Evolutionary conservation across 2,329 filamentous ascomycete genomes (phyloP).

Genomic region (Myriosclerotinia curreyana): DNA sequence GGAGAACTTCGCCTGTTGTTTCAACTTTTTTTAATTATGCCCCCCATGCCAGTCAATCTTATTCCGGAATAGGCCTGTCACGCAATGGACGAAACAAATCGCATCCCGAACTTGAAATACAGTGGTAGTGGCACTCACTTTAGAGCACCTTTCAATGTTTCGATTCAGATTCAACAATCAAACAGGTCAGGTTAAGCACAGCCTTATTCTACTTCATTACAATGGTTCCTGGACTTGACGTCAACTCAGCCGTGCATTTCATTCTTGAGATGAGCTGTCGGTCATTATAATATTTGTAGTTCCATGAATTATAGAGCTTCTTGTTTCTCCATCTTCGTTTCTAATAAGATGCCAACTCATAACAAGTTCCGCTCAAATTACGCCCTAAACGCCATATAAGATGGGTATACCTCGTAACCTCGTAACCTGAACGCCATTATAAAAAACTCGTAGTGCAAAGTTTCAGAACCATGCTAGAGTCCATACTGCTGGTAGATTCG

Average conservation of each 20-base stretch:
- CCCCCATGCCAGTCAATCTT: neutral
- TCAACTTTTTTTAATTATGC: neutral
- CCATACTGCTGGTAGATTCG: conserved; percentile 86
- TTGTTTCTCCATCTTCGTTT: neutral
- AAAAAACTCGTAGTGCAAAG: conserved; percentile 5
- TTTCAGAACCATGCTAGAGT: conserved; percentile 87
- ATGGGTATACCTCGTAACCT: conserved; percentile 20
- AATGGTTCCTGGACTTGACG: neutral
- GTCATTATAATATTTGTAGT: neutral
- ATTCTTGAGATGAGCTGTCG: neutral
- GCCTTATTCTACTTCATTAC: neutral
- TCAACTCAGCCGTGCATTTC: neutral
- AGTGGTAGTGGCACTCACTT: too few relatives aligned
- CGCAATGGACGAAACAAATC: too few relatives aligned
- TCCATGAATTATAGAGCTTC: neutral
- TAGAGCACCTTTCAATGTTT: too few relatives aligned
- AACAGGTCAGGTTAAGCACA: neutral
- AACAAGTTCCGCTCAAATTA: neutral
- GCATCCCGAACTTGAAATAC: too few relatives aligned
- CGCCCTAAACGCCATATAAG: conserved; percentile 14
- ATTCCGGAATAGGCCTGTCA: conserved; percentile 8
- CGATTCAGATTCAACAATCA: too few relatives aligned
- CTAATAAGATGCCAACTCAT: neutral
- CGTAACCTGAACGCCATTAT: conserved; percentile 17
- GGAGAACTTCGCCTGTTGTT: neutral